These are phyloP conservation scores for Spatholobus suberectus DNA, from an alignment of 306 rosid genomes.

Conservation along the genomic window DNA sequence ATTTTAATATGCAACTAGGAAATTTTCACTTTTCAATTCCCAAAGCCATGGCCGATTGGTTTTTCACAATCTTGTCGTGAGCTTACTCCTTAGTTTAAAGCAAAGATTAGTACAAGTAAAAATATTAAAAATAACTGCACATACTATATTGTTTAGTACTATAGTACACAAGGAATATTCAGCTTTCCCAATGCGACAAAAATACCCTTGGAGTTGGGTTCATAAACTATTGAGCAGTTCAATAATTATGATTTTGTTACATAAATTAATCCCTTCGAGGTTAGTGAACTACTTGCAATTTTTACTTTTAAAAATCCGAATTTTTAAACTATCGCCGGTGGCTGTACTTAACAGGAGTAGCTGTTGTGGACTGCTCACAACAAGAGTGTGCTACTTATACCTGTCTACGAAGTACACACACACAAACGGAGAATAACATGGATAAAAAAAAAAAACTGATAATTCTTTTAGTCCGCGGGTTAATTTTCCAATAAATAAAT, in stretches of 20 bases:
- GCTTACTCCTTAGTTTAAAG: neutral
- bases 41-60: conserved; percentile 32
- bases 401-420: neutral
- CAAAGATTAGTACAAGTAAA: conserved; percentile 21
- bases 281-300: conserved; percentile 23
- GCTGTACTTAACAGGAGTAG: conserved; percentile 5
- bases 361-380: neutral
- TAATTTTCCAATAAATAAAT: too few relatives aligned
- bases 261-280: conserved; percentile 31
- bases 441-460: too few relatives aligned
- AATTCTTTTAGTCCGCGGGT: too few relatives aligned
- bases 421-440: too few relatives aligned
- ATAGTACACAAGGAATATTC: conserved; percentile 61
- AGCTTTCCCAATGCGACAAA: conserved; percentile 92
- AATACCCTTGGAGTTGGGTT: conserved; percentile 64
- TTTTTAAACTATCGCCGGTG: neutral
- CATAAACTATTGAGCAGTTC: conserved; percentile 46
- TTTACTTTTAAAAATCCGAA: neutral
- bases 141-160: neutral
- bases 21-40: conserved; percentile 31
- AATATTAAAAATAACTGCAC: neutral
- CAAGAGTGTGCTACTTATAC: neutral
- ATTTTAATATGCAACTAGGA: neutral
- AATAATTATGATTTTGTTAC: conserved; percentile 38
- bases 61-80: neutral